Percentiles rank a stretch among this genome's conserved stretches.
These are phyloP conservation scores for Globisporangium iwayamae DNA, from an alignment of 352 stramenopile species.

Conservation along the genomic window DNA sequence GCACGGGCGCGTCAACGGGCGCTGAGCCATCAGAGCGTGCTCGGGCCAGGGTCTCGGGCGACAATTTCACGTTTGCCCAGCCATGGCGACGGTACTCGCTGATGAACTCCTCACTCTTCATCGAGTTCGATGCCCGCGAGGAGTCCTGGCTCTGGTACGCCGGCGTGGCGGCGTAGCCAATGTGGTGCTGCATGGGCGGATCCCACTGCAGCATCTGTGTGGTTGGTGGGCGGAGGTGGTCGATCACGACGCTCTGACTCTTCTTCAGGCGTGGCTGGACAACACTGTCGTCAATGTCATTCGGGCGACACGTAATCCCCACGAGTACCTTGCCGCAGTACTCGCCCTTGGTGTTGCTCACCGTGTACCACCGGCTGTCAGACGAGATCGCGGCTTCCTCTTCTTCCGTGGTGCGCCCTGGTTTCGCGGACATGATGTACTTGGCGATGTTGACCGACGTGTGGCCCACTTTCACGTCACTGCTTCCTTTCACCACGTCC, in stretches of 20 bases:
- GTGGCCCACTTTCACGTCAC: slow-evolving; percentile 53
- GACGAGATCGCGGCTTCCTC: slow-evolving; percentile 73
- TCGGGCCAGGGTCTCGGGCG: slow-evolving; percentile 46
- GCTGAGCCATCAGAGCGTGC: slow-evolving; percentile 56
- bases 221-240: slow-evolving; percentile 60
- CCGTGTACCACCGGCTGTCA: slow-evolving; percentile 79
- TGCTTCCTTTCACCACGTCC: slow-evolving; percentile 44
- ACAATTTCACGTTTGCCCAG: slow-evolving; percentile 81
- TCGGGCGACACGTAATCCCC: slow-evolving; percentile 64
- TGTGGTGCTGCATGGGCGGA: slow-evolving; percentile 16
- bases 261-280: slow-evolving; percentile 69
- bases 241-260: slow-evolving; percentile 73
- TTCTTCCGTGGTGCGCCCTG: slow-evolving; percentile 28
- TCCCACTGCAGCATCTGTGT: slow-evolving; percentile 80
- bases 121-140: slow-evolving; percentile 10
- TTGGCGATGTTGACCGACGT: slow-evolving; percentile 77
- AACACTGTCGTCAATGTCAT: slow-evolving; percentile 21
- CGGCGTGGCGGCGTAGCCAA: slow-evolving; percentile 35
- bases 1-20: slow-evolving; percentile 27
- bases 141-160: slow-evolving; percentile 18
- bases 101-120: slow-evolving; percentile 40
- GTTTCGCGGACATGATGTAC: slow-evolving; percentile 68
- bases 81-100: slow-evolving; percentile 56
- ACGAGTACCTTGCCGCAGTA: slow-evolving; percentile 86
- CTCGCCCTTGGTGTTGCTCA: slow-evolving; percentile 82